Base-by-base conservation (phyloP, 2,329 filamentous ascomycete species). In the Blumeria hordei region DNA sequence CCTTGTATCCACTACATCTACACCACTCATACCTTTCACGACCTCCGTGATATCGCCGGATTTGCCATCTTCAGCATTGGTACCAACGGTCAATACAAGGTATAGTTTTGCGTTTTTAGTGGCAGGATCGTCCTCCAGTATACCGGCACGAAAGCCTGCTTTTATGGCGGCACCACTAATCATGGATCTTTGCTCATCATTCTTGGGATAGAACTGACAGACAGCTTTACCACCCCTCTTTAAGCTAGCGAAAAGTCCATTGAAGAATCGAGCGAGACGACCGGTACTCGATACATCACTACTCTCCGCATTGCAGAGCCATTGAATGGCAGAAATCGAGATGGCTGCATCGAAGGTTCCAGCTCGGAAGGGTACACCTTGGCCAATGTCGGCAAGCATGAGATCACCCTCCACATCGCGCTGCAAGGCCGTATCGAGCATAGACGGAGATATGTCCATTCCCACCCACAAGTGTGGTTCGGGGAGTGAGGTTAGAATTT, bases 71-170 rank as follows among this genome's bases (percentile, higher is more conserved):
- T 70, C 65, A 0, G 68, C 70, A 45, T 10, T 36, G 9, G 32
- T 39, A 0, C 69, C 69, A 1, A 94, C 92, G 0, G 88, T 95
- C 35, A 98, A 71, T 0, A 98, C 90, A 2, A 98, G 74, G 67
- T 98, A 98, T n/a, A 93, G 73, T 73, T 98, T 98, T 61, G 83
- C 80, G 65, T 88, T 95, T 74, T 98, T 98, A 39, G 92, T 98
- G 45, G 88, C 90, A 0, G 85, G 85, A 66, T 96, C 90, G 68
- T 98, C 92, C 68, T 96, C 90, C 51, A 98, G 72, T 36, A 98
- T 76, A 70, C 92, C 92, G 0, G 92, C 92, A 51, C 92, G 90
- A 64, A 98, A 98, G 0, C 92, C 92, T 1, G 92, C 92, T 65
- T 85, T 88, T 58, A 96, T 83, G 0, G 92, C 92, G 0, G 92